phyloP scores from a whole-genome alignment of 2,329 filamentous ascomycete species.

The Sarocladium kiliense region DNA sequence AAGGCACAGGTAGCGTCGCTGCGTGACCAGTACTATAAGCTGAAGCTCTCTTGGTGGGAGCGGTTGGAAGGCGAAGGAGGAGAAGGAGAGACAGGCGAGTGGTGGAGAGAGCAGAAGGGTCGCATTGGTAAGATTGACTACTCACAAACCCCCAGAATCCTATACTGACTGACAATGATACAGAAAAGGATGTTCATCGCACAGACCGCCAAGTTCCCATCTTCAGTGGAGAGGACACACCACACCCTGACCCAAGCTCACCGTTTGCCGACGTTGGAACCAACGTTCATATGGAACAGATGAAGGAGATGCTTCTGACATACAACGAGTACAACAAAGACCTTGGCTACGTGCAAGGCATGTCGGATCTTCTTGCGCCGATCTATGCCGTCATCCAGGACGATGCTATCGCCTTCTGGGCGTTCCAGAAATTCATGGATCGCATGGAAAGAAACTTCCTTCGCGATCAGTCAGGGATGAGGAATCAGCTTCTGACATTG shows the following conservation, averaged over 20 bases:
- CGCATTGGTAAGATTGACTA: constrained; percentile 70
- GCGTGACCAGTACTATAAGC: constrained; percentile 85
- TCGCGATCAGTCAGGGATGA: constrained; percentile 94
- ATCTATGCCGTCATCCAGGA: constrained; percentile 98
- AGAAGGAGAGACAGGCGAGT: constrained; percentile 78
- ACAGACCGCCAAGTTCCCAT: constrained; percentile 94
- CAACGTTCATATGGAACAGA: constrained; percentile 95
- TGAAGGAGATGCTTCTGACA: constrained; percentile 98
- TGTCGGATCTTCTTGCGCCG: constrained; percentile 93
- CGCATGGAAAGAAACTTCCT: constrained; percentile 98
- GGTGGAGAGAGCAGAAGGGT: constrained; percentile 92
- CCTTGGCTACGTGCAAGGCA: constrained; percentile 95
- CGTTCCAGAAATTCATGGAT: constrained; percentile 92
- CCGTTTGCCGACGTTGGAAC: constrained; percentile 91
- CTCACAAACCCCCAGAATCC: neutral
- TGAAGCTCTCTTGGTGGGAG: constrained; percentile 98
- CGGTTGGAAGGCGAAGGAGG: constrained; percentile 77
- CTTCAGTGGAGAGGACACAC: constrained; percentile 92
- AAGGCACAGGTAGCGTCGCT: constrained; percentile 78
- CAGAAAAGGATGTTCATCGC: constrained; percentile 97
- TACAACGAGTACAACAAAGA: constrained; percentile 98
- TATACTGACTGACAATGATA: constrained; percentile 20
- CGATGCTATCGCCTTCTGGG: constrained; percentile 96
- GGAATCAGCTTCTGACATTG: constrained; percentile 80
- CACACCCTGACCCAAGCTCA: constrained; percentile 92